These are phyloP conservation scores for Sonneratia caseolaris DNA, from an alignment of 345 rosid genomes.

Conservation along the genomic window DNA sequence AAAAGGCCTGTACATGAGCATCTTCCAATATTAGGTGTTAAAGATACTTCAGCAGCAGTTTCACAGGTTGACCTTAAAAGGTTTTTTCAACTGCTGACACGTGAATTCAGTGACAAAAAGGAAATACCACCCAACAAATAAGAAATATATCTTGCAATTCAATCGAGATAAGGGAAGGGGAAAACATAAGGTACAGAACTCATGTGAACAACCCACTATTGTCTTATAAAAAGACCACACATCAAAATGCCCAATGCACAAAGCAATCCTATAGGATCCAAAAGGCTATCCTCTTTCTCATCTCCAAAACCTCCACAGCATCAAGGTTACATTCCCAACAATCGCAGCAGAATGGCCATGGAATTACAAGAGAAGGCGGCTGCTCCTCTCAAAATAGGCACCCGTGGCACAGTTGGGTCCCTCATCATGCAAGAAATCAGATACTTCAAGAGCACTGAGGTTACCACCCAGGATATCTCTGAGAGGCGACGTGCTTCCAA, in stretches of 20 bases:
- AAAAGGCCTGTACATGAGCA: too few relatives aligned
- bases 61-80: conserved; percentile 19
- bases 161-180: conserved; percentile 18
- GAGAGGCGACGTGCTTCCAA: conserved; percentile 16
- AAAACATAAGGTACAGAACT: conserved; percentile 33
- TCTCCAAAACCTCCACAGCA: conserved; percentile 16
- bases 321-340: conserved; percentile 20
- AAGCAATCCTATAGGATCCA: conserved; percentile 9
- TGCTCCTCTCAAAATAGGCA: conserved; percentile 45
- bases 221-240: conserved; percentile 17
- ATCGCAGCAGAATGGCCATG: not conserved
- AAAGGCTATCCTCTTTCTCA: conserved; percentile 11
- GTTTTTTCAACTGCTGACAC: conserved; percentile 29
- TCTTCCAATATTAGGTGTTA: not conserved
- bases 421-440: conserved; percentile 50
- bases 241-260: conserved; percentile 5
- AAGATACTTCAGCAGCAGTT: not conserved
- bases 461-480: conserved; percentile 22
- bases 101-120: conserved; percentile 19
- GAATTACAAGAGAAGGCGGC: conserved; percentile 18
- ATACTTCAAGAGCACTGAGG: conserved; percentile 35
- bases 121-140: too few relatives aligned
- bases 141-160: not conserved
- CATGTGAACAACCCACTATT: conserved; percentile 16
- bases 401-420: conserved; percentile 48